These are phyloP conservation scores for Thinopyrum elongatum DNA, from an alignment of 176 grass and related monocot genomes.

Conservation along the genomic window DNA sequence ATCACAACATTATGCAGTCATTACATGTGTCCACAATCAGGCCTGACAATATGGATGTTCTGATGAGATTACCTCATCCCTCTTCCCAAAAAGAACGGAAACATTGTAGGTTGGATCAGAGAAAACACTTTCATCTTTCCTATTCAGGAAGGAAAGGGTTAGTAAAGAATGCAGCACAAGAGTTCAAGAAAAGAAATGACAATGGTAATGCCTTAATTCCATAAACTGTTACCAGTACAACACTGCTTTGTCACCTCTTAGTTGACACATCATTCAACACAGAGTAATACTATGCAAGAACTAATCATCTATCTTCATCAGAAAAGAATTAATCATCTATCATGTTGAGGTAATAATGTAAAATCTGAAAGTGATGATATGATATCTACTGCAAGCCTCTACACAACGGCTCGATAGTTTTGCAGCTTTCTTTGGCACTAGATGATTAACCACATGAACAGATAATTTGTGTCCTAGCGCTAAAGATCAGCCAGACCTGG, in stretches of 20 bases:
- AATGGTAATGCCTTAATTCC: neutral
- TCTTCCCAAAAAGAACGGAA: slow-evolving; percentile 91
- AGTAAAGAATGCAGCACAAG: neutral
- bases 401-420: neutral
- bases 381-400: neutral
- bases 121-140: slow-evolving; percentile 90
- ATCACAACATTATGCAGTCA: slow-evolving; percentile 22
- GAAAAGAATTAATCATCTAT: no score
- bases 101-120: slow-evolving; percentile 84
- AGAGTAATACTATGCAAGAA: neutral
- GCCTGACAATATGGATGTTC: neutral
- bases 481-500: neutral
- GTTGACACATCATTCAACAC: slow-evolving; percentile 12
- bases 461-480: neutral
- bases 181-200: neutral
- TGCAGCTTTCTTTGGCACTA: neutral
- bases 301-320: no score
- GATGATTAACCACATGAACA: neutral
- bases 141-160: slow-evolving; percentile 19
- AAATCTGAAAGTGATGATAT: neutral
- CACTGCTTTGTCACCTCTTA: neutral
- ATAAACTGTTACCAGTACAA: neutral
- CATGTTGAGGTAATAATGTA: slow-evolving; percentile 1
- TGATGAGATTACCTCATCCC: slow-evolving; percentile 68
- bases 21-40: slow-evolving; percentile 27